Evolutionary conservation across 2,329 filamentous ascomycete genomes (phyloP).

Genomic region (Balansia obtecta): DNA sequence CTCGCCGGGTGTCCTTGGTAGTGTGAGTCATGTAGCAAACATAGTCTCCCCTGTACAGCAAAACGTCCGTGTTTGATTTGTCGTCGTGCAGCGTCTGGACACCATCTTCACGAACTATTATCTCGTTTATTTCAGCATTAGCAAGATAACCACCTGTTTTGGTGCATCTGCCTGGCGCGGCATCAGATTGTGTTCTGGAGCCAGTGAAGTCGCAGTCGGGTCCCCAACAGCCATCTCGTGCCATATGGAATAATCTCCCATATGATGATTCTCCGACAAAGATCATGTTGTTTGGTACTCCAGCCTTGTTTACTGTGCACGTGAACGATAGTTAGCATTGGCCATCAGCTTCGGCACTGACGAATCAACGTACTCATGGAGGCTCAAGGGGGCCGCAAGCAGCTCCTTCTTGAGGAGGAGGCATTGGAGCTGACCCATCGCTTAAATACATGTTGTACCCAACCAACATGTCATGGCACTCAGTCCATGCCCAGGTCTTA

Average conservation of each 20-base stretch:
- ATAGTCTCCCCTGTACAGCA: too few relatives aligned
- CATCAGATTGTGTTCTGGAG: constrained; percentile 8
- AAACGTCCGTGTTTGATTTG: neutral
- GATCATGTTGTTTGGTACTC: constrained; percentile 14
- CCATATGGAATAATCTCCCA: constrained; percentile 19
- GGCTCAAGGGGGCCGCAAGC: constrained; percentile 13
- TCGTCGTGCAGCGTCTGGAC: neutral
- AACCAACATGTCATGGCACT: constrained; percentile 6
- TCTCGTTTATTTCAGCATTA: constrained; percentile 14
- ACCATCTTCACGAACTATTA: neutral
- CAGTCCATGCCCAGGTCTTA: constrained; percentile 15
- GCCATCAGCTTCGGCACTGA: too few relatives aligned
- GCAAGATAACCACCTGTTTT: constrained; percentile 16
- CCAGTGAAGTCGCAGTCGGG: constrained; percentile 13
- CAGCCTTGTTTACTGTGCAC: constrained; percentile 10
- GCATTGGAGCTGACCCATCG: constrained; percentile 12
- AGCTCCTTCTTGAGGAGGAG: constrained; percentile 9
- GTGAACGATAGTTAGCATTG: too few relatives aligned
- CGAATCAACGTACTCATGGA: constrained; percentile 8
- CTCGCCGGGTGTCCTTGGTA: constrained; percentile 1
- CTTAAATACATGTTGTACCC: constrained; percentile 11
- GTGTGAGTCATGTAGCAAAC: too few relatives aligned
- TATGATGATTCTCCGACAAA: constrained; percentile 16
- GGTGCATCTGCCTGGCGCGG: constrained; percentile 14
- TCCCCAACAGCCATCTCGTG: constrained; percentile 10